phyloP scores from a whole-genome alignment of 768 basidiomycete species.

The Pleurotus platypus region DNA sequence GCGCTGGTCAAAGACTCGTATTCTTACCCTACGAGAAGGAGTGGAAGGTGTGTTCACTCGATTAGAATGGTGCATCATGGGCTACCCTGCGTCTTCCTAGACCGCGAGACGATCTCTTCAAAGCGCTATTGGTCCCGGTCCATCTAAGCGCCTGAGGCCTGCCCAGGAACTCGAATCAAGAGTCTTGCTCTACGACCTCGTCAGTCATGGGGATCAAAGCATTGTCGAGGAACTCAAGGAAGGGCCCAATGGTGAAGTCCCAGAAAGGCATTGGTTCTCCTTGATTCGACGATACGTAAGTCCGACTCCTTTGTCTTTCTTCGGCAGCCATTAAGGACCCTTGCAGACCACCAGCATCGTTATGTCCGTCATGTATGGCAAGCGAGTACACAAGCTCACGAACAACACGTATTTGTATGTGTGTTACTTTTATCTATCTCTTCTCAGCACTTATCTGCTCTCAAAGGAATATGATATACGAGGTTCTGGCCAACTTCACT shows the following conservation, averaged over 20 bases:
- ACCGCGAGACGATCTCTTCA: constrained; percentile 19
- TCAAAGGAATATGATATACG: constrained; percentile 8
- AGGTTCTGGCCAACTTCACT: constrained; percentile 5
- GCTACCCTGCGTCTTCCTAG: constrained; percentile 8
- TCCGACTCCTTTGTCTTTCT: not conserved
- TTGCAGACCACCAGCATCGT: constrained; percentile 20
- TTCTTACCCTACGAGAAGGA: constrained; percentile 24
- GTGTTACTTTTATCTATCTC: not conserved
- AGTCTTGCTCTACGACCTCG: constrained; percentile 19
- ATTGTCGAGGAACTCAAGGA: constrained; percentile 14
- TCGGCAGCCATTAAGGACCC: not conserved
- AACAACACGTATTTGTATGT: constrained; percentile 17
- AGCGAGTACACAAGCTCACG: constrained; percentile 17
- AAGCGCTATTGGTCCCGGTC: constrained; percentile 18
- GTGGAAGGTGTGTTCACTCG: constrained; percentile 20
- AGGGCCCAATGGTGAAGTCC: constrained; percentile 17
- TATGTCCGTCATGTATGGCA: constrained; percentile 20
- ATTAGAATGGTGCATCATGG: not conserved
- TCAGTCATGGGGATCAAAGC: constrained; percentile 15
- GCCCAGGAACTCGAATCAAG: constrained; percentile 23
- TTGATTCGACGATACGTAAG: constrained; percentile 24
- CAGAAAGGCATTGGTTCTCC: constrained; percentile 25
- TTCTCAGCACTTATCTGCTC: not conserved
- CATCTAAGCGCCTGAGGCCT: constrained; percentile 19
- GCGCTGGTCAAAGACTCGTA: constrained; percentile 22